phyloP scores from a whole-genome alignment of 2,329 filamentous ascomycete species.

The Sclerotiophoma versabilis region DNA sequence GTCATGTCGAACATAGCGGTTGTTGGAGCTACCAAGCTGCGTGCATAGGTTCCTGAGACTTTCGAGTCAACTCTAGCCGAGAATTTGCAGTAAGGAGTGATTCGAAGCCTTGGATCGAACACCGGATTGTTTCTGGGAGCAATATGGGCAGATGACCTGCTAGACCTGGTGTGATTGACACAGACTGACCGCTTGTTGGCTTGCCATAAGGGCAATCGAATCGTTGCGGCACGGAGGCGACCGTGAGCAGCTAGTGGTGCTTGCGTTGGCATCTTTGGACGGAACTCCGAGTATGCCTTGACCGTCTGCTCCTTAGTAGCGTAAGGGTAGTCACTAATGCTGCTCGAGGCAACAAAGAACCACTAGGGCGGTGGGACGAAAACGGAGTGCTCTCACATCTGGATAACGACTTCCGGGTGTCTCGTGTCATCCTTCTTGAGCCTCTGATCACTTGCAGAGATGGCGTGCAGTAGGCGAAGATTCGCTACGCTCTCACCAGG shows the following conservation, averaged over 20 bases:
- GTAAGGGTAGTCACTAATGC: conserved; percentile 2
- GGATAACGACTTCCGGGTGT: not conserved
- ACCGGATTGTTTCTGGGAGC: not conserved
- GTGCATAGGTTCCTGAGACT: conserved; percentile 9
- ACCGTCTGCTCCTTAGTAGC: not conserved
- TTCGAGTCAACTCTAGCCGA: not conserved
- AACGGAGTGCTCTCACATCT: conserved; percentile 1
- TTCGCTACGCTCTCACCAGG: not conserved
- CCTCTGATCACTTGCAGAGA: conserved; percentile 15
- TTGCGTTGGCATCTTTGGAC: conserved; percentile 10
- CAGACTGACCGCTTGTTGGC: conserved; percentile 14
- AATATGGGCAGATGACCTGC: conserved; percentile 2
- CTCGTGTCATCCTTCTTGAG: conserved; percentile 7
- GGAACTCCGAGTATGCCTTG: not conserved
- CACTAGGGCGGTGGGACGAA: conserved; percentile 7
- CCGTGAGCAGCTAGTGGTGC: conserved; percentile 16
- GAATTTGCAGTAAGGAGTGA: not conserved
- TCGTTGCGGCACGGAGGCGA: conserved; percentile 11
- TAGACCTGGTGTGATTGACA: not conserved
- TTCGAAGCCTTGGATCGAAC: not conserved
- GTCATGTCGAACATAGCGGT: conserved; percentile 2
- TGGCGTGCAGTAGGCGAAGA: not conserved
- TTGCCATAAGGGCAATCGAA: not conserved
- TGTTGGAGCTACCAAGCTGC: not conserved
- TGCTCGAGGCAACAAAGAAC: conserved; percentile 6